phyloP scores from a whole-genome alignment of 2,329 filamentous ascomycete genomes.

The Pyricularia sp. region DNA sequence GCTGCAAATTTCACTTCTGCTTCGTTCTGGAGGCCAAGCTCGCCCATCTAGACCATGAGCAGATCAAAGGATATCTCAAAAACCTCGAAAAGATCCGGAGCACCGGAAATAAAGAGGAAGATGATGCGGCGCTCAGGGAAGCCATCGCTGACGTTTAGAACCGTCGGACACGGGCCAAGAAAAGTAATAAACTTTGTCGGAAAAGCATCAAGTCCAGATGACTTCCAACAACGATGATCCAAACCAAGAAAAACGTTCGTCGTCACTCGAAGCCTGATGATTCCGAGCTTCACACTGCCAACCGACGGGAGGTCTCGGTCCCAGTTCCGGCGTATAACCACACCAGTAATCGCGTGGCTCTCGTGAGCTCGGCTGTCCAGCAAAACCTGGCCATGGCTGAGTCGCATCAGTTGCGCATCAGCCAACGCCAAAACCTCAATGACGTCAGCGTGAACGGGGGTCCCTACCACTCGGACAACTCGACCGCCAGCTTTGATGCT shows the following conservation, averaged over 20 bases:
- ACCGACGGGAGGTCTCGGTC: background rate
- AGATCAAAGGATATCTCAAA: too few relatives aligned
- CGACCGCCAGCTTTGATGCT: constrained; percentile 27
- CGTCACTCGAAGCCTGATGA: constrained; percentile 21
- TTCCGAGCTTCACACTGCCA: constrained; percentile 20
- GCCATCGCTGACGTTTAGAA: too few relatives aligned
- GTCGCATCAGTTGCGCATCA: constrained; percentile 35
- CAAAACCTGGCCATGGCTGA: constrained; percentile 40
- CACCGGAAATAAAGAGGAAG: too few relatives aligned
- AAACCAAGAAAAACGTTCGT: constrained; percentile 17
- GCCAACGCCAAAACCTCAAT: constrained; percentile 21
- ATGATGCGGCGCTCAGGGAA: too few relatives aligned
- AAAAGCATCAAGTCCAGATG: too few relatives aligned
- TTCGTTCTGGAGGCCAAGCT: too few relatives aligned
- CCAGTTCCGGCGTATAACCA: background rate
- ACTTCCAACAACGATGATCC: constrained; percentile 13
- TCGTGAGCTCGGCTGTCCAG: constrained; percentile 34
- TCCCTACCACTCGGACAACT: constrained; percentile 10
- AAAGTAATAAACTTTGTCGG: too few relatives aligned
- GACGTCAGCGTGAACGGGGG: constrained; percentile 15
- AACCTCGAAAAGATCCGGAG: too few relatives aligned
- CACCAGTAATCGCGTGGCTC: constrained; percentile 24
- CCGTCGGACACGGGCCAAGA: too few relatives aligned
- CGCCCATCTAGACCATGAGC: too few relatives aligned
- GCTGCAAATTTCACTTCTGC: too few relatives aligned